phyloP scores from a whole-genome alignment of 1,284 basidiomycete species.

The Laetiporus sulphureus region DNA sequence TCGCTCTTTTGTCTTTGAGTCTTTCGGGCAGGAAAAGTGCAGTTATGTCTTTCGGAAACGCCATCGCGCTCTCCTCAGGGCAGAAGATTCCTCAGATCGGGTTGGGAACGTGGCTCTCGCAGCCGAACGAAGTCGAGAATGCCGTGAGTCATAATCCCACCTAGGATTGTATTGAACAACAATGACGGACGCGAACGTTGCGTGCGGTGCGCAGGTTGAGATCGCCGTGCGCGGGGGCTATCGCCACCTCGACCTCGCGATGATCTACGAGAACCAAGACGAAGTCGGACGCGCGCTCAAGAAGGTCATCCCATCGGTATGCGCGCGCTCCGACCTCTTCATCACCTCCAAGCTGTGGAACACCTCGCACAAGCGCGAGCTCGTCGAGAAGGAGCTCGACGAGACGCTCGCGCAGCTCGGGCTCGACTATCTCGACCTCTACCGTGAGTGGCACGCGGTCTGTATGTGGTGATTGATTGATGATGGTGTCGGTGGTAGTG shows the following conservation, averaged over 20 bases:
- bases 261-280: slow-evolving; percentile 68
- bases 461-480: neutral
- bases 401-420: slow-evolving; percentile 69
- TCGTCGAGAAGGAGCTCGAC: slow-evolving; percentile 70
- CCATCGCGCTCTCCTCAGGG: slow-evolving; percentile 46
- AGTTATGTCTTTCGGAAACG: slow-evolving; percentile 54
- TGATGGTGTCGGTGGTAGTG: slow-evolving; percentile 33
- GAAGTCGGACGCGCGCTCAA: slow-evolving; percentile 68
- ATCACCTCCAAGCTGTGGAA: slow-evolving; percentile 85
- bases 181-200: too few relatives aligned
- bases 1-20: too few relatives aligned
- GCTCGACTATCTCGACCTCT: slow-evolving; percentile 75
- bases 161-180: neutral
- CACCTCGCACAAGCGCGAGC: slow-evolving; percentile 50
- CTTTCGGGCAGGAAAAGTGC: too few relatives aligned
- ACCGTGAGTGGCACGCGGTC: slow-evolving; percentile 27
- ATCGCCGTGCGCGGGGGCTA: slow-evolving; percentile 70
- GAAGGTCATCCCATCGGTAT: slow-evolving; percentile 74
- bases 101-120: slow-evolving; percentile 78
- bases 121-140: slow-evolving; percentile 71
- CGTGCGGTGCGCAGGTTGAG: slow-evolving; percentile 45
- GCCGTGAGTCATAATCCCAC: slow-evolving; percentile 41
- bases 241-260: slow-evolving; percentile 75
- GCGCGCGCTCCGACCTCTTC: slow-evolving; percentile 78
- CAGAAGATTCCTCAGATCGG: slow-evolving; percentile 65